Conservation (phyloP, 805 yeast species). For the Lachancea waltii region DNA sequence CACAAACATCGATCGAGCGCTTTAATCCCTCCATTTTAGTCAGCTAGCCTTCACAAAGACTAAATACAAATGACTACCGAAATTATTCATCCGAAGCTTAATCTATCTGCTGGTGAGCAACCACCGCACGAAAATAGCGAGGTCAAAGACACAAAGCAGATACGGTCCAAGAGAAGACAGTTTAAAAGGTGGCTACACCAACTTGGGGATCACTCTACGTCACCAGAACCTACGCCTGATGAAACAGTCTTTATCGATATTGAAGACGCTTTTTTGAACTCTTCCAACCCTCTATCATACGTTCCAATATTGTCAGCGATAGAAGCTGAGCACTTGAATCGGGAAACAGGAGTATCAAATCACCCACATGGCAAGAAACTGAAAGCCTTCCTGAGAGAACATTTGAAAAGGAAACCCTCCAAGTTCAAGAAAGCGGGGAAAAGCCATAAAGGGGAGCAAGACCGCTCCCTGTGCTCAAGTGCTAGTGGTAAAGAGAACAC, state of each 20-base stretch:
- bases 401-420: slow-evolving; percentile 3
- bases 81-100: neutral
- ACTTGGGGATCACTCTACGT: slow-evolving; percentile 1
- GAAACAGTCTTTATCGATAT: slow-evolving; percentile 6
- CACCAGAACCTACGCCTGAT: neutral
- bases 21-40: no score
- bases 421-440: neutral
- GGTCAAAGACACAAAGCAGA: slow-evolving; percentile 2
- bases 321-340: slow-evolving; percentile 1
- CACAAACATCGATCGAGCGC: no score
- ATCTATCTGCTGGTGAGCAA: neutral
- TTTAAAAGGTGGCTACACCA: slow-evolving; percentile 5
- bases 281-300: slow-evolving; percentile 4
- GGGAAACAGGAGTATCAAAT: neutral
- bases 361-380: slow-evolving; percentile 2
- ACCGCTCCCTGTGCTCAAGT: no score
- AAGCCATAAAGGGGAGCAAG: no score
- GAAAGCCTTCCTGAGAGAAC: slow-evolving; percentile 6
- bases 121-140: neutral
- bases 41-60: no score
- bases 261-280: slow-evolving; percentile 6
- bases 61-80: no score
- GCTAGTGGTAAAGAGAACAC: no score
- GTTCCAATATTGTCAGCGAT: slow-evolving; percentile 5
- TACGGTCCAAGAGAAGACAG: slow-evolving; percentile 4